Percentiles rank a stretch among this genome's conserved stretches.
phyloP scores from a whole-genome alignment of 2,329 filamentous ascomycete genomes.

The Boeremia exigua region DNA sequence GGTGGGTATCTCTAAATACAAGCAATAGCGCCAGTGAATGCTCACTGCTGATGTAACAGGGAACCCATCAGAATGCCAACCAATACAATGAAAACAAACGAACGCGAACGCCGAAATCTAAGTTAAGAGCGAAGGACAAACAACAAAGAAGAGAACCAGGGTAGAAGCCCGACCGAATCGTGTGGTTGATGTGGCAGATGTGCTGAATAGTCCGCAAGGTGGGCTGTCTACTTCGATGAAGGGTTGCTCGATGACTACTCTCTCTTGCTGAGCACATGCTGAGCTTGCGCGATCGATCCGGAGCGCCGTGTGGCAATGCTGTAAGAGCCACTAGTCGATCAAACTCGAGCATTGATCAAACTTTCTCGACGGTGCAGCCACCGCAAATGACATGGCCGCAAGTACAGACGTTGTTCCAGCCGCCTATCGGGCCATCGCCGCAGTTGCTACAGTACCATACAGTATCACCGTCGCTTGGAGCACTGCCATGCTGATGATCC shows the following conservation, averaged over 20 bases:
- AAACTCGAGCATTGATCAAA: not conserved
- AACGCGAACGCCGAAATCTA: not conserved
- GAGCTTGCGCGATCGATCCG: too few relatives aligned
- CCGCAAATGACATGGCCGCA: not conserved
- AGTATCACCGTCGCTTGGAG: slow-evolving; percentile 9
- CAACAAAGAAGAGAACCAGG: not conserved
- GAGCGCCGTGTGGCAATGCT: too few relatives aligned
- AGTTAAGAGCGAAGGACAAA: not conserved
- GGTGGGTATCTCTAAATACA: not conserved
- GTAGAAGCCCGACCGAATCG: too few relatives aligned
- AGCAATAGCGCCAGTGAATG: not conserved
- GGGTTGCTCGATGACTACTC: too few relatives aligned
- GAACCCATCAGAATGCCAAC: not conserved
- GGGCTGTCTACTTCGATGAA: too few relatives aligned
- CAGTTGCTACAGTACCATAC: slow-evolving; percentile 26
- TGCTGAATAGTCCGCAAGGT: too few relatives aligned
- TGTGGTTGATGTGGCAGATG: too few relatives aligned
- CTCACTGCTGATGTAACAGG: not conserved
- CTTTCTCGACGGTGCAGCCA: not conserved
- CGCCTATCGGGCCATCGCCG: slow-evolving; percentile 16
- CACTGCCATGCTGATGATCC: not conserved
- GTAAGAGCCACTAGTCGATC: not conserved
- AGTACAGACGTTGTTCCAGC: not conserved
- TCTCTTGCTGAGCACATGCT: too few relatives aligned
- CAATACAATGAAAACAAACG: too few relatives aligned